These are phyloP conservation scores for Eucalyptus decipiens DNA, from an alignment of 345 rosid species.

Conservation along the genomic window DNA sequence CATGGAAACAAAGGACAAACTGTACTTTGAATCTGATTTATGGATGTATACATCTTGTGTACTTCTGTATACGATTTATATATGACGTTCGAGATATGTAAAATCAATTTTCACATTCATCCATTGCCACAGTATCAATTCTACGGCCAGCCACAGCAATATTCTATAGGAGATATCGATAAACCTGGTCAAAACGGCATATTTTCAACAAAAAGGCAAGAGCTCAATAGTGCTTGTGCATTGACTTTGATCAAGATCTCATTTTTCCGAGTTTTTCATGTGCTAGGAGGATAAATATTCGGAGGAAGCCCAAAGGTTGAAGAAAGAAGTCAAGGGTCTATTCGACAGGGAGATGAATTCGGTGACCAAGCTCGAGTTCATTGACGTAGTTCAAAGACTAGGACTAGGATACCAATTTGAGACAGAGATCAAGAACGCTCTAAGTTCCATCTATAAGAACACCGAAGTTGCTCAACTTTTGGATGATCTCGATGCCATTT, in stretches of 20 bases:
- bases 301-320: neutral
- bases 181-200: neutral
- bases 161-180: neutral
- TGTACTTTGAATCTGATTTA: neutral
- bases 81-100: too few species aligned
- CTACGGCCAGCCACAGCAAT: neutral
- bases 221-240: neutral
- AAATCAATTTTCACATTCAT: neutral
- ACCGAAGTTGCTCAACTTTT: too few species aligned
- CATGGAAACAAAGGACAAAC: neutral
- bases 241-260: neutral
- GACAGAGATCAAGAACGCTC: neutral
- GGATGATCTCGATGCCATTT: neutral
- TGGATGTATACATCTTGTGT: neutral
- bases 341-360: neutral
- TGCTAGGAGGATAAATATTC: neutral
- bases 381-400: slow-evolving; percentile 3
- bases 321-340: neutral
- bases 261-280: neutral
- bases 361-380: neutral
- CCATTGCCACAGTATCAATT: neutral
- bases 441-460: neutral
- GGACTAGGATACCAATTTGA: neutral
- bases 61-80: neutral
- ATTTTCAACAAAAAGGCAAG: neutral